Evolutionary conservation across 768 basidiomycete genomes (phyloP).

Genomic region (Grammothele lineata): DNA sequence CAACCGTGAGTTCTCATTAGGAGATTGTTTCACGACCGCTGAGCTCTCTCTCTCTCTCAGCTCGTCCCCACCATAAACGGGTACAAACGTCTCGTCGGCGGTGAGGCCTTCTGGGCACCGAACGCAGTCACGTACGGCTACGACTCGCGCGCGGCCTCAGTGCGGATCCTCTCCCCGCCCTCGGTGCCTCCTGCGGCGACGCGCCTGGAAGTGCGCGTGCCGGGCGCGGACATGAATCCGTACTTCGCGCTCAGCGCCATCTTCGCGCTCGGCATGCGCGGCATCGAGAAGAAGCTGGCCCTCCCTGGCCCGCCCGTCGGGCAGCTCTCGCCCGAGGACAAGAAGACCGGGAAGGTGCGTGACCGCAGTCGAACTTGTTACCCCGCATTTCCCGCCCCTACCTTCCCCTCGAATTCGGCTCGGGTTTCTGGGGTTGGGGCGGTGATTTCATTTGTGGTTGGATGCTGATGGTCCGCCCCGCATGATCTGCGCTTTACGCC

Average conservation of each 20-base stretch:
- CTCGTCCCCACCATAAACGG: constrained; percentile 91
- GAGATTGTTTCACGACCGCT: background rate
- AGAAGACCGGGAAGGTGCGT: constrained; percentile 50
- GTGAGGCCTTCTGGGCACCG: constrained; percentile 93
- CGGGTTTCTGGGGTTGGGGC: too few species aligned
- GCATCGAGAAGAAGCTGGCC: constrained; percentile 72
- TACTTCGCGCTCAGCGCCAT: constrained; percentile 87
- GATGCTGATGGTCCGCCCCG: too few species aligned
- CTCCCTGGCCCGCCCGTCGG: constrained; percentile 71
- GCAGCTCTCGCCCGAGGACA: constrained; percentile 51
- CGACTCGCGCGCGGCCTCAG: constrained; percentile 88
- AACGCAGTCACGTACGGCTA: constrained; percentile 93
- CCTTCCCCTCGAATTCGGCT: too few species aligned
- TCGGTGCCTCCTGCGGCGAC: constrained; percentile 79
- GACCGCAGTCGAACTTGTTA: too few species aligned
- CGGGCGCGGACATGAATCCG: constrained; percentile 96
- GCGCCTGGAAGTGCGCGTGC: constrained; percentile 88
- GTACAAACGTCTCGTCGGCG: constrained; percentile 93
- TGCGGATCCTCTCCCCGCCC: constrained; percentile 91
- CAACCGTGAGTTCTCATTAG: constrained; percentile 49
- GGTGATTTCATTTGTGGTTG: too few species aligned
- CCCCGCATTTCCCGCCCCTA: too few species aligned
- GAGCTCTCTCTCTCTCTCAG: constrained; percentile 30
- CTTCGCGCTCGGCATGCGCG: constrained; percentile 81
- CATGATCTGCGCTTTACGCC: too few species aligned